These are phyloP conservation scores for Kodamaea nitidulidarum DNA, from an alignment of 805 yeast genomes.

Conservation along the genomic window DNA sequence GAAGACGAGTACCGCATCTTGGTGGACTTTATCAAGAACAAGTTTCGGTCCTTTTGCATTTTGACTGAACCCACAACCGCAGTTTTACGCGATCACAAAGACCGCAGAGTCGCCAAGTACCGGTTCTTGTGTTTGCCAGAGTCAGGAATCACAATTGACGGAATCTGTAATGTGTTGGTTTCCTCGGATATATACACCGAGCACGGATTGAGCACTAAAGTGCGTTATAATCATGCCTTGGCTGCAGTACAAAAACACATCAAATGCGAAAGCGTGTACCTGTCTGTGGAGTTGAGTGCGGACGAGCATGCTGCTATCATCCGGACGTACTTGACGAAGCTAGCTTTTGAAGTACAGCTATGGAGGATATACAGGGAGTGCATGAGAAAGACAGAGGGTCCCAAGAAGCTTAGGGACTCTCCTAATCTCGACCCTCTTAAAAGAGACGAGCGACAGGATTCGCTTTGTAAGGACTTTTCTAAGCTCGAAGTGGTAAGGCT, in stretches of 20 bases:
- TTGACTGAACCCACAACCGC: slow-evolving; percentile 46
- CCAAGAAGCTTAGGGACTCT: too few relatives aligned
- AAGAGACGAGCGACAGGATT: too few relatives aligned
- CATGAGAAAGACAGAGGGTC: slow-evolving; percentile 14
- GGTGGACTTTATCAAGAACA: slow-evolving; percentile 63
- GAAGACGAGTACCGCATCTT: slow-evolving; percentile 61
- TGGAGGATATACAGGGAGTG: slow-evolving; percentile 51
- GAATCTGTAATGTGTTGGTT: slow-evolving; percentile 29
- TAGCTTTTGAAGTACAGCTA: slow-evolving; percentile 64
- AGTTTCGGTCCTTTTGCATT: slow-evolving; percentile 58
- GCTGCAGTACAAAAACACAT: slow-evolving; percentile 5
- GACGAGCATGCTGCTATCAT: slow-evolving; percentile 44
- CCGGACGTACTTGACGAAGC: slow-evolving; percentile 40
- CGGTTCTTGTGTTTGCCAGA: slow-evolving; percentile 22
- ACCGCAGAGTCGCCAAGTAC: slow-evolving; percentile 17
- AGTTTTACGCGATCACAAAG: slow-evolving; percentile 20
- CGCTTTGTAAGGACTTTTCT: neutral
- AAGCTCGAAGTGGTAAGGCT: slow-evolving; percentile 2
- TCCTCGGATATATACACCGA: slow-evolving; percentile 54
- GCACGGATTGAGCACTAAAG: slow-evolving; percentile 28
- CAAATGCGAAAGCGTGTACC: neutral
- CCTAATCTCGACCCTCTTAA: too few relatives aligned
- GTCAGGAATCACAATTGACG: slow-evolving; percentile 14
- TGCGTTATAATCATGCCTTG: slow-evolving; percentile 6
- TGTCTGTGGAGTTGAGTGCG: slow-evolving; percentile 12